Conservation (phyloP, 1,284 basidiomycete species). For the Irpex sp. region DNA sequence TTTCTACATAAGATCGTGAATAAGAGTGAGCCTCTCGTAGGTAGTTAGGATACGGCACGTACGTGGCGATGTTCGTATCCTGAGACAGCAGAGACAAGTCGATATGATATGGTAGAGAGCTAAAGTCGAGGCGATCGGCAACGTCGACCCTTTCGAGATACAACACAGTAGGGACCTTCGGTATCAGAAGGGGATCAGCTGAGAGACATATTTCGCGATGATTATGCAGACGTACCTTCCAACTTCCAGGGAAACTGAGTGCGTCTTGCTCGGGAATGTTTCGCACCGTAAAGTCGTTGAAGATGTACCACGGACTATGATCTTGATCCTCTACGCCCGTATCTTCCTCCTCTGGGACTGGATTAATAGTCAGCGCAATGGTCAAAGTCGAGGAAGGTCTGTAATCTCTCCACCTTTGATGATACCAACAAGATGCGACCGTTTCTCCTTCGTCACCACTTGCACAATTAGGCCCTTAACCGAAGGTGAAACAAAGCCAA, state of each 20-base stretch:
- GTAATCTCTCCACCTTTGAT: conserved; percentile 55
- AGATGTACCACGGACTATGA: conserved; percentile 80
- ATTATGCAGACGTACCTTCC: conserved; percentile 64
- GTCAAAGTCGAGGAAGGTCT: not conserved
- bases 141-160: conserved; percentile 81
- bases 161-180: conserved; percentile 80
- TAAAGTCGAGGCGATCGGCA: conserved; percentile 54
- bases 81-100: conserved; percentile 76
- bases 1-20: conserved; percentile 42
- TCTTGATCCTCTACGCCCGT: conserved; percentile 27
- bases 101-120: conserved; percentile 57
- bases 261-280: conserved; percentile 85
- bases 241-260: conserved; percentile 79
- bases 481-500: not conserved
- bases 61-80: conserved; percentile 87
- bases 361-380: not conserved
- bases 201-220: not conserved
- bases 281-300: conserved; percentile 94
- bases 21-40: not conserved
- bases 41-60: conserved; percentile 20
- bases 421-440: conserved; percentile 86
- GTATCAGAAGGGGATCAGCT: not conserved
- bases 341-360: conserved; percentile 64
- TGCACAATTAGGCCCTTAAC: conserved; percentile 77
- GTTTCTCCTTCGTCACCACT: conserved; percentile 70